phyloP scores from a whole-genome alignment of 2,329 filamentous ascomycete genomes.

The Didymosphaeria variabile region DNA sequence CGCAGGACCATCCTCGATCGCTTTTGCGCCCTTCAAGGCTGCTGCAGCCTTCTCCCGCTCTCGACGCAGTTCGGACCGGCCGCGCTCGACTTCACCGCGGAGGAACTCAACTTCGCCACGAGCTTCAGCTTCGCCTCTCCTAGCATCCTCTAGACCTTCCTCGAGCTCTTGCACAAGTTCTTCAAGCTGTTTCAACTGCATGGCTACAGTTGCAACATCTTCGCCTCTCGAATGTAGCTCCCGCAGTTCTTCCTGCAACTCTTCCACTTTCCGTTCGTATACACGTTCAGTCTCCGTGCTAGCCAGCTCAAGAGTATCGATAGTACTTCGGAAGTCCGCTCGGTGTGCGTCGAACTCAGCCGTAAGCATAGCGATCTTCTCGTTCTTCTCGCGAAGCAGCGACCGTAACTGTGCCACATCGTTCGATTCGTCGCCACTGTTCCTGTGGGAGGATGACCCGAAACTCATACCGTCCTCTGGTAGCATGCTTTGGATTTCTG shows the following conservation, averaged over 20 bases:
- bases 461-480: conserved; percentile 60
- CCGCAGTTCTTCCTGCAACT: conserved; percentile 81
- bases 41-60: conserved; percentile 84
- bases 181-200: conserved; percentile 92
- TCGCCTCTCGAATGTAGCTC: conserved; percentile 84
- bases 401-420: conserved; percentile 80
- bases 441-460: conserved; percentile 56
- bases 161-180: conserved; percentile 96
- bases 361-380: conserved; percentile 92
- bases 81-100: conserved; percentile 91
- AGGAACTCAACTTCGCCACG: conserved; percentile 95
- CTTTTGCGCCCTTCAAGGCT: conserved; percentile 63
- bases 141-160: conserved; percentile 93
- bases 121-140: conserved; percentile 93
- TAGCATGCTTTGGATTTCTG: conserved; percentile 81
- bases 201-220: conserved; percentile 90
- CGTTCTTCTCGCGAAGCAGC: conserved; percentile 92
- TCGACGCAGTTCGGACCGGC: conserved; percentile 83
- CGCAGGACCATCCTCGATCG: conserved; percentile 53
- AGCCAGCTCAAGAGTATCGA: conserved; percentile 94
- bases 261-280: conserved; percentile 91
- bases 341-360: conserved; percentile 94
- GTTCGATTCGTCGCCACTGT: conserved; percentile 60
- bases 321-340: conserved; percentile 94
- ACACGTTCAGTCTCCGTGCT: conserved; percentile 95